A percentile compares a stretch with the other conserved stretches of the same genome.
Evolutionary conservation across 169 alveolate genomes (phyloP).

Genomic region (Eimeria zaria): DNA sequence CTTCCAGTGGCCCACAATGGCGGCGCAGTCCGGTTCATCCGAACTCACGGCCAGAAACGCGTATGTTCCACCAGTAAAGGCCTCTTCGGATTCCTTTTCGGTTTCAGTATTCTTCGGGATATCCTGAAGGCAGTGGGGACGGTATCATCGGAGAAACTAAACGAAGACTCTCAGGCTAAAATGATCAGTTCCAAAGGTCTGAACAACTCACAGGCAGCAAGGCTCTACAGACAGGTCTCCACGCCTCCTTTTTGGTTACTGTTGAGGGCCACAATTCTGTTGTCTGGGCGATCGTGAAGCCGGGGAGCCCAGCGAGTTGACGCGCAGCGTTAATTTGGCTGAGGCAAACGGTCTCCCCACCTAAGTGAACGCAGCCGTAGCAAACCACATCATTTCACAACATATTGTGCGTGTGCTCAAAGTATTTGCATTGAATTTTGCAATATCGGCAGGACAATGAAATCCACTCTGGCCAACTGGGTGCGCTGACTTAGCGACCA

Average conservation of each 20-base stretch:
- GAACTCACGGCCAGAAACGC: background rate
- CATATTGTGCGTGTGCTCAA: background rate
- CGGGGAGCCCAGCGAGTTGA: background rate
- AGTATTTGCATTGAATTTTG: too few species aligned
- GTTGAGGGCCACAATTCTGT: background rate
- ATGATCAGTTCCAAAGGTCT: background rate
- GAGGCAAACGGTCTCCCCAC: slow-evolving; percentile 1
- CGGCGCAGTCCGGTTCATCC: background rate
- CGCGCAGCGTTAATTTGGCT: slow-evolving; percentile 2
- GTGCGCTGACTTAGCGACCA: too few species aligned
- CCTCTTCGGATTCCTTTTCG: background rate
- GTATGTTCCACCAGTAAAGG: too few species aligned
- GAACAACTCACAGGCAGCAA: background rate
- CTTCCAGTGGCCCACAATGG: slow-evolving; percentile 20
- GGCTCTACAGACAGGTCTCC: background rate
- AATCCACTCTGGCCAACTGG: background rate
- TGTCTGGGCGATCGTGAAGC: background rate
- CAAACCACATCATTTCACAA: background rate
- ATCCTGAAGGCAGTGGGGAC: background rate
- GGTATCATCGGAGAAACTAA: background rate
- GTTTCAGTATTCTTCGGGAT: background rate
- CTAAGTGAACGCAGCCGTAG: background rate
- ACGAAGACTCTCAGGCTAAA: background rate
- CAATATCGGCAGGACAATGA: background rate
- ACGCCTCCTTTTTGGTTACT: background rate